Evolutionary conservation across 768 basidiomycete genomes (phyloP).

Genomic region (Auricularia heimuer): DNA sequence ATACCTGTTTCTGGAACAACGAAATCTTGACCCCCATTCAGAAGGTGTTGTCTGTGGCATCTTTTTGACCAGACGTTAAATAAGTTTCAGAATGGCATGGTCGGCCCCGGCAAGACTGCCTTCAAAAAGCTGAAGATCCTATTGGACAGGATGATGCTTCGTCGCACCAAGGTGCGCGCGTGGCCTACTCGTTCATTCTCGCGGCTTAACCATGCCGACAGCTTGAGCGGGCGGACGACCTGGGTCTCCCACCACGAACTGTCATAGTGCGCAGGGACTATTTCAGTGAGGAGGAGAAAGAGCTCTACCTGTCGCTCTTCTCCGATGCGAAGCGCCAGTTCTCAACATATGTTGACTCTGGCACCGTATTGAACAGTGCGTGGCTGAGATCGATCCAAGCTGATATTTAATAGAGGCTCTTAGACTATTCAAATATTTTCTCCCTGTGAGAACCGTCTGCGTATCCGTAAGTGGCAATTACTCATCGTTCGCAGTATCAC

Average conservation of each 20-base stretch:
- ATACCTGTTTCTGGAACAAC: constrained; percentile 95
- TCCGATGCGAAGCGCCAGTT: constrained; percentile 90
- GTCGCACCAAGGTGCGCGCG: constrained; percentile 61
- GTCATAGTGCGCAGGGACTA: constrained; percentile 82
- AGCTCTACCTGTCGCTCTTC: constrained; percentile 84
- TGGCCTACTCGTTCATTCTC: neutral
- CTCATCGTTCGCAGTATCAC: constrained; percentile 39
- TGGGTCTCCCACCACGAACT: constrained; percentile 87
- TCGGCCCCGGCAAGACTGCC: constrained; percentile 64
- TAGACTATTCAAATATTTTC: constrained; percentile 87
- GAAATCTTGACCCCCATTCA: constrained; percentile 96
- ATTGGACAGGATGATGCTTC: constrained; percentile 91
- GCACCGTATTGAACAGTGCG: constrained; percentile 88
- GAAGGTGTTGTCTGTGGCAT: constrained; percentile 27
- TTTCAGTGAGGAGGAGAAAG: constrained; percentile 96
- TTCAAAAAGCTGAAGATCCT: constrained; percentile 90
- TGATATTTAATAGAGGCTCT: constrained; percentile 5
- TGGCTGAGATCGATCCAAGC: constrained; percentile 10
- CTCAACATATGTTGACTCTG: constrained; percentile 77
- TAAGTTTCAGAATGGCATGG: constrained; percentile 48
- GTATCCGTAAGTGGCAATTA: too few species aligned
- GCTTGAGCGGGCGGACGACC: constrained; percentile 92
- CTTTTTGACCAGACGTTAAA: neutral
- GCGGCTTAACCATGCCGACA: constrained; percentile 27
- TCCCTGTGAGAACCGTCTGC: constrained; percentile 25